A percentile compares a stretch with the other conserved stretches of the same genome.
Conservation (phyloP, 208 protist species). For the Crithidia fasciculata region DNA sequence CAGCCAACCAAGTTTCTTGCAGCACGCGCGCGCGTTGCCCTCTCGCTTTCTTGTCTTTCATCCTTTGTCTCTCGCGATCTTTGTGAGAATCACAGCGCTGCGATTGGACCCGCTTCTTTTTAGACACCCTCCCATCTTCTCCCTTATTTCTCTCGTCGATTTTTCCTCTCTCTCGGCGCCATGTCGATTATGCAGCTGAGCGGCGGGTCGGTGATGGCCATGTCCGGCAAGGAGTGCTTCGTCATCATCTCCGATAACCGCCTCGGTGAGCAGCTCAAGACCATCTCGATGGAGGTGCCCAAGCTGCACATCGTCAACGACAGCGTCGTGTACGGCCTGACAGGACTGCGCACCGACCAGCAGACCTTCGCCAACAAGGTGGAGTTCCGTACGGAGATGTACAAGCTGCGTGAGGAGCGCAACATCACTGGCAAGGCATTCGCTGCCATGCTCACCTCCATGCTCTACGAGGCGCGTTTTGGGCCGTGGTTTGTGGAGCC, state of each 20-base stretch:
- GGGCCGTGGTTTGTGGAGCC: constrained; percentile 98
- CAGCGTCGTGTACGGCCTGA: constrained; percentile 94
- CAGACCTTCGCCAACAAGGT: constrained; percentile 95
- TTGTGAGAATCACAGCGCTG: no score
- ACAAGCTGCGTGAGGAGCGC: constrained; percentile 91
- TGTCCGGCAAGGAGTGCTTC: constrained; percentile 99
- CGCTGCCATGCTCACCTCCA: constrained; percentile 76
- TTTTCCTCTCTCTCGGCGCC: background rate
- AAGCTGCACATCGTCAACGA: constrained; percentile 97
- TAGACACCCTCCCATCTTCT: background rate
- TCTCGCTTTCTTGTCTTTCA: no score
- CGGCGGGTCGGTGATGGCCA: constrained; percentile 96
- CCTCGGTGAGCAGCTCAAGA: constrained; percentile 96
- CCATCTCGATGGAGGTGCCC: constrained; percentile 94
- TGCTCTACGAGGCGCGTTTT: constrained; percentile 96
- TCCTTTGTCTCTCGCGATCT: no score
- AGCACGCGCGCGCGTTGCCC: no score
- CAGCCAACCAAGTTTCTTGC: no score
- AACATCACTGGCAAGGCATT: constrained; percentile 90
- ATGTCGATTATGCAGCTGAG: constrained; percentile 97
- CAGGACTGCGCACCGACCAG: constrained; percentile 97
- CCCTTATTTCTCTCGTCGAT: background rate
- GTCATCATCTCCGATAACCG: constrained; percentile 97
- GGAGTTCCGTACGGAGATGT: constrained; percentile 90
- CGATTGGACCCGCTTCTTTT: no score